Evolutionary conservation across 1,284 basidiomycete species (phyloP), one percentile per base, ranked within the genome.

Genomic region (Cryptococcus jaspeensis): DNA sequence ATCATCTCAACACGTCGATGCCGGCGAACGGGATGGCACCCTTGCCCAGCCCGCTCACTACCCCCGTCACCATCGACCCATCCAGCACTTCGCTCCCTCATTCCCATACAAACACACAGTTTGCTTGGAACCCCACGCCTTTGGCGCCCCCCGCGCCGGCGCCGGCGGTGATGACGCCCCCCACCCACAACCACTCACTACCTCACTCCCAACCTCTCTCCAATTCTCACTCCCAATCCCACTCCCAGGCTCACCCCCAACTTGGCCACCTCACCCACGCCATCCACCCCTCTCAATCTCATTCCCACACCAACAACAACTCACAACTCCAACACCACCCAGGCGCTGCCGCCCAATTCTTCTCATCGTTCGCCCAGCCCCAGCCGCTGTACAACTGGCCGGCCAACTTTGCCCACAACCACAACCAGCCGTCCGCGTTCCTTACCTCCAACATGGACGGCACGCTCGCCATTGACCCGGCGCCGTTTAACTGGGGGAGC

Each of bases 361-460:
- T 35, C 22, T 20, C n/a, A 15, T 9, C 18, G 15, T 23, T 35
- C 28, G 20, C 32, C 15, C 28, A 35, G 18, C 36, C 52, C 15
- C 51, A 53, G 38, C 56, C 56, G 12, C 12, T 58, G 16, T 52
- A 58, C 52, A 48, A 47, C 46, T 12, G 25, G 46, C 46, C 32
- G 9, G 5, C 23, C 46, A 28, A 12, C 32, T 23, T 35, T 13
- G 23, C 22, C 46, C 1, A 15, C 46, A 11, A 32, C 46, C 40
- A 41, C 40, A n/a, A 42, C 18, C 16, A 45, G 16, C 58, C 60
- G 2, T 55, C 54, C 1, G 57, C 65, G 4, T 53, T 59, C n/a
- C 53, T 65, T 20, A 59, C 57, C 0, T 57, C 60, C 2, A 43
- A 45, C 13, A 44, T 53, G 3, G 66, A 67, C 35, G 62, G 58